Percentiles rank a stretch among this genome's conserved stretches.
Conservation (phyloP, 495 filamentous ascomycete species). For the Acidomyces sp. region DNA sequence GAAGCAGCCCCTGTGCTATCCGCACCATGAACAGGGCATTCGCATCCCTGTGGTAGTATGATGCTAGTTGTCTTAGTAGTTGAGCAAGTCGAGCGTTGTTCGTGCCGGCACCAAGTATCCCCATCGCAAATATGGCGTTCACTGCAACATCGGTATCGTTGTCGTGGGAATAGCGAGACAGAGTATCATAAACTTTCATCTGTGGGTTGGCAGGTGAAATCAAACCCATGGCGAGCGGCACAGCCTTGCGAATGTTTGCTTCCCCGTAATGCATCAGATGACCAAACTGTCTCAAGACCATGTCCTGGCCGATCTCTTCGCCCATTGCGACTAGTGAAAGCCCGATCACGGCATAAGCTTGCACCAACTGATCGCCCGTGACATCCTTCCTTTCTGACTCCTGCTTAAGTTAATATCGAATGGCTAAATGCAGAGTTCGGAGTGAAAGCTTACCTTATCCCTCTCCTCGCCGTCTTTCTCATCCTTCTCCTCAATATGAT, state of each 20-base stretch:
- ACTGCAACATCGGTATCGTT: slow-evolving; percentile 98
- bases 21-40: slow-evolving; percentile 97
- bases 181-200: slow-evolving; percentile 98
- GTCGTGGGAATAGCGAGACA: slow-evolving; percentile 97
- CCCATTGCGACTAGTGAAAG: slow-evolving; percentile 94
- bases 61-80: slow-evolving; percentile 83
- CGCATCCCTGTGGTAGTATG: slow-evolving; percentile 94
- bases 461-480: slow-evolving; percentile 59
- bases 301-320: slow-evolving; percentile 95
- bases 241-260: slow-evolving; percentile 87
- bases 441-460: no score
- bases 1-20: slow-evolving; percentile 90
- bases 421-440: no score
- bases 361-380: slow-evolving; percentile 69
- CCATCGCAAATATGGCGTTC: slow-evolving; percentile 99
- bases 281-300: slow-evolving; percentile 93
- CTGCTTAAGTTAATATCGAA: no score
- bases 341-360: slow-evolving; percentile 91
- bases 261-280: slow-evolving; percentile 99
- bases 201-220: slow-evolving; percentile 95
- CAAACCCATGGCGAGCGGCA: slow-evolving; percentile 94
- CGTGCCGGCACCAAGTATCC: slow-evolving; percentile 87
- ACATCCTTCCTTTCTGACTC: slow-evolving; percentile 46
- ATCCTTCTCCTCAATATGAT: slow-evolving; percentile 68
- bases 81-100: slow-evolving; percentile 97